Evolutionary conservation across 768 basidiomycete species (phyloP).

Genomic region (Chiua virens): DNA sequence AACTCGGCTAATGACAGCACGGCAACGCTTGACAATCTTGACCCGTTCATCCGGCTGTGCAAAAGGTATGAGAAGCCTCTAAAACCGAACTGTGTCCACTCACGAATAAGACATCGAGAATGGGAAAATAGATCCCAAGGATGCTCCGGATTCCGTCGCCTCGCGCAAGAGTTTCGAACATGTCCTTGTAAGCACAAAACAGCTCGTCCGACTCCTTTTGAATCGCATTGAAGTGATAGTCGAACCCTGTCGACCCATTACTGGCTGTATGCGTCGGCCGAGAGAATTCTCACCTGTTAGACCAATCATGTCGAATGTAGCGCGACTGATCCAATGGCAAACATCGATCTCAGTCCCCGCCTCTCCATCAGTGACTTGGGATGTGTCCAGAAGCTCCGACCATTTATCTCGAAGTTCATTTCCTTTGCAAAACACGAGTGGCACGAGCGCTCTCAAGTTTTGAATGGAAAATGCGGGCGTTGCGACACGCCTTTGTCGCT

Average conservation of each 20-base stretch:
- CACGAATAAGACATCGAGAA: constrained; percentile 54
- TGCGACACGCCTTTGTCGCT: constrained; percentile 74
- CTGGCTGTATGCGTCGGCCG: background rate
- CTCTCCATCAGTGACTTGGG: background rate
- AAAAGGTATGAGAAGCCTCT: background rate
- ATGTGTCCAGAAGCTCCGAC: constrained; percentile 45
- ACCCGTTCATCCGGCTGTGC: constrained; percentile 54
- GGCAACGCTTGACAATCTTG: constrained; percentile 54
- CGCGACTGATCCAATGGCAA: constrained; percentile 76
- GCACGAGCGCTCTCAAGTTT: constrained; percentile 68
- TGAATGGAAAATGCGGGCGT: constrained; percentile 81
- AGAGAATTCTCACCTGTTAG: constrained; percentile 58
- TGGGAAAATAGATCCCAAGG: constrained; percentile 59
- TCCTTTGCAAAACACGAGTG: constrained; percentile 71
- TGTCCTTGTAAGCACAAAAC: constrained; percentile 78
- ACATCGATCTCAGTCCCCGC: constrained; percentile 58
- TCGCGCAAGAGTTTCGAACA: constrained; percentile 77
- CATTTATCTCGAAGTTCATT: constrained; percentile 60
- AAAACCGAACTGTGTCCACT: constrained; percentile 25
- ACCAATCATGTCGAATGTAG: constrained; percentile 90
- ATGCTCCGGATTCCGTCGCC: constrained; percentile 43
- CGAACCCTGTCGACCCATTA: constrained; percentile 57
- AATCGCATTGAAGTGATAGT: constrained; percentile 84
- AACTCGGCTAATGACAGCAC: constrained; percentile 61
- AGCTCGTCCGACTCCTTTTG: constrained; percentile 77